A percentile compares a stretch with the other conserved stretches of the same genome.
Conservation (phyloP, 192 early-diverging fungal genomes). For the Dissophora globulifera region DNA sequence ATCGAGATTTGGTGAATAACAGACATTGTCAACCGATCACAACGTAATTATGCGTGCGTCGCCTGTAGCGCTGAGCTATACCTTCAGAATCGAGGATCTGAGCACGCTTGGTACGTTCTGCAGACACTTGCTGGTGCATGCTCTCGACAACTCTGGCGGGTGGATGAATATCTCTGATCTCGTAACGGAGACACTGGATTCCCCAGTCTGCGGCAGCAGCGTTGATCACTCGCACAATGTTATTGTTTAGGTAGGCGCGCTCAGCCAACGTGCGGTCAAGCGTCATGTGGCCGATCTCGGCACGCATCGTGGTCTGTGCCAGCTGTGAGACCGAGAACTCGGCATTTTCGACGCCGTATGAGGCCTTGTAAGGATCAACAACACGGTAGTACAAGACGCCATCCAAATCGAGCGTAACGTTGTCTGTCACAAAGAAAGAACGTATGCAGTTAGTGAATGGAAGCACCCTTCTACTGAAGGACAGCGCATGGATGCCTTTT, state of each 20-base stretch:
- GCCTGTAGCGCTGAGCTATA: too few species aligned
- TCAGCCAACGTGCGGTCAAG: slow-evolving; percentile 95
- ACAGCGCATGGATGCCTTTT: too few species aligned
- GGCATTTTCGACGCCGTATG: slow-evolving; percentile 94
- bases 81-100: slow-evolving; percentile 91
- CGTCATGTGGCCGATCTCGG: slow-evolving; percentile 98
- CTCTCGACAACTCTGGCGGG: slow-evolving; percentile 93
- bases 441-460: too few species aligned
- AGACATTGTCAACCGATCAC: too few species aligned
- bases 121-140: slow-evolving; percentile 98
- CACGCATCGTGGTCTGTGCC: slow-evolving; percentile 99
- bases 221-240: slow-evolving; percentile 98
- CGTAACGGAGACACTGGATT: slow-evolving; percentile 94
- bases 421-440: too few species aligned
- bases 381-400: slow-evolving; percentile 97
- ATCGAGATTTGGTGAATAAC: too few species aligned
- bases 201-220: slow-evolving; percentile 95
- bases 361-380: slow-evolving; percentile 92
- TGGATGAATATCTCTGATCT: slow-evolving; percentile 96
- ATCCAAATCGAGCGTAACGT: slow-evolving; percentile 95
- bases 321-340: slow-evolving; percentile 96
- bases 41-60: too few species aligned
- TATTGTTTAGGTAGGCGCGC: slow-evolving; percentile 89
- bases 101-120: slow-evolving; percentile 95
- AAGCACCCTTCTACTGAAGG: too few species aligned